Base-by-base conservation (phyloP, 176 grass and related monocot species). In the Pharus latifolius region DNA sequence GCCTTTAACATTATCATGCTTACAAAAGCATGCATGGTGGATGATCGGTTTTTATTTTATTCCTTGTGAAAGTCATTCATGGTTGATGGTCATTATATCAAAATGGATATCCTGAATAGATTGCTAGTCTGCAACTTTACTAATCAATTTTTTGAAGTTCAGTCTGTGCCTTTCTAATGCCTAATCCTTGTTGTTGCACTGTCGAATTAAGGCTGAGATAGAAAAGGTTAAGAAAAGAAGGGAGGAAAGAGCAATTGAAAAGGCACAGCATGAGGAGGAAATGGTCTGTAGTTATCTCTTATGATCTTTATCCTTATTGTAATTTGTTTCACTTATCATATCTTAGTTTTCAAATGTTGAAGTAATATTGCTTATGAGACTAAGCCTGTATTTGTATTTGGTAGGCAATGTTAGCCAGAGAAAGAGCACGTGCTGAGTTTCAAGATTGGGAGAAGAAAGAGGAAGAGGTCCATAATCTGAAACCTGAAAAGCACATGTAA, bases 401-500 rank as follows among this genome's bases (percentile, higher is more conserved):
- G 37, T 70, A 98, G 95, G 72, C 72, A 69, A 60, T 98, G 62
- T 47, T 98, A 79, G 90, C 90, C 32, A 94, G 95, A 72, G 95
- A 94, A 77, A 82, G 95, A 78, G 90, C 95, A 44, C 78, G 86
- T 9, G 95, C 90, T 4, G 95, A 99, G 73, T 99, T 94, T 82
- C 90, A 94, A 78, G 90, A 99, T 56, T 99, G 90, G 95, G 95
- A 99, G 59, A 99, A 99, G 90, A 99, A 99, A 84, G 95, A 99
- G 60, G 95, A 99, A 94, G 95, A 99, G 84, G 95, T 94, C 49
- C 16, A n/a, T 61, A 69, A 35, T 55, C 73, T 44, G 64, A 14
- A 78, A 38, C 67, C 27, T 72, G 27, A 63, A 23, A 29, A 51
- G 45, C 5, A 43, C 10, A 45, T 81, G 20, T 40, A 44, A 3